Evolutionary conservation across 2,329 filamentous ascomycete species (phyloP).

Genomic region (Sporothrix curviconia): DNA sequence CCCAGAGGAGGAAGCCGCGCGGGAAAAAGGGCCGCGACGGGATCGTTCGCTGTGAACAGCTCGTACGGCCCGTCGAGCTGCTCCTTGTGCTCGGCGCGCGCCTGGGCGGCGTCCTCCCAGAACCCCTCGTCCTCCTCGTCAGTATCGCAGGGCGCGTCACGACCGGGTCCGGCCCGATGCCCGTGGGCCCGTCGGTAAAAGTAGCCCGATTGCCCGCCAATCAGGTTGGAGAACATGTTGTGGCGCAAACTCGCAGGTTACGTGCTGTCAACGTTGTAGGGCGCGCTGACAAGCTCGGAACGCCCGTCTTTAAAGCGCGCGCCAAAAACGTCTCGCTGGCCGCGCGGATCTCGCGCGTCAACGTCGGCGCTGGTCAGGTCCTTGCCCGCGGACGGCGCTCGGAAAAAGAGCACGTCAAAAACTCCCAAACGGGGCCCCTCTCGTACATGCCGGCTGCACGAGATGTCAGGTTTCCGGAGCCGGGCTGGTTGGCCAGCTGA

Average conservation of each 20-base stretch:
- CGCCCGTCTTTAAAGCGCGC: conserved; percentile 65
- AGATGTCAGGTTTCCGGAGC: conserved; percentile 74
- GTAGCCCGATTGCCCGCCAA: conserved; percentile 92
- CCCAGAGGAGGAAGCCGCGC: conserved; percentile 90
- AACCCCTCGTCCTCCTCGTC: conserved; percentile 94
- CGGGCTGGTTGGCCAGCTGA: conserved; percentile 63
- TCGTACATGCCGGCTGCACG: conserved; percentile 87
- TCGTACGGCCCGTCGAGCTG: conserved; percentile 75
- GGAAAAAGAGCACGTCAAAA: conserved; percentile 92
- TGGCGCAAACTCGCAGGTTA: conserved; percentile 74
- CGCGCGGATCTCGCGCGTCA: conserved; percentile 59
- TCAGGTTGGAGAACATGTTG: conserved; percentile 87
- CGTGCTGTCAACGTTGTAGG: conserved; percentile 61
- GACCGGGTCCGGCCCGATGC: conserved; percentile 83
- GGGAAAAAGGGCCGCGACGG: conserved; percentile 95
- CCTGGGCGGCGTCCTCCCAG: conserved; percentile 85
- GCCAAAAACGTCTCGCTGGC: conserved; percentile 63
- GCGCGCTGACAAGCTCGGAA: conserved; percentile 68
- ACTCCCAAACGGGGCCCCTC: conserved; percentile 79
- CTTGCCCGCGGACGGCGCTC: conserved; percentile 58
- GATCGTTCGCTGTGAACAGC: conserved; percentile 82
- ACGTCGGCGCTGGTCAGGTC: conserved; percentile 56
- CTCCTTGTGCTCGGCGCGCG: conserved; percentile 61
- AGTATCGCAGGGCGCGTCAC: too few species aligned
- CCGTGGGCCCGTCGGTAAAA: conserved; percentile 88